Evolutionary conservation across 1,284 basidiomycete species (phyloP).

Genomic region (Microbotryum saponariae): DNA sequence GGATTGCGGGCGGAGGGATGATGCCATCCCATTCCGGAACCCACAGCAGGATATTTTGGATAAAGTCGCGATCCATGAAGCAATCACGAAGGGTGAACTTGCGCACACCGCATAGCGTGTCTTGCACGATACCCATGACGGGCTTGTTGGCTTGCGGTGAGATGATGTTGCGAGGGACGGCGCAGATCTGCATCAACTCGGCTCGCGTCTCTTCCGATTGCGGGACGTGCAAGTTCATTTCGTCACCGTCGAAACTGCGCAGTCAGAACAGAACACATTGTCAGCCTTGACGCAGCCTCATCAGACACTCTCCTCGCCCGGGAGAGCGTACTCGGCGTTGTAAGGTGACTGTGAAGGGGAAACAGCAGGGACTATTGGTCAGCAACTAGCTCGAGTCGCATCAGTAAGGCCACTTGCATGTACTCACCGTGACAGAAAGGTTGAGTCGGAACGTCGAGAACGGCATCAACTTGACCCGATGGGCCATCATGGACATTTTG

Average conservation of each 20-base stretch:
- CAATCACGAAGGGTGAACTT: conserved; percentile 94
- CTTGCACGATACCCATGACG: conserved; percentile 99
- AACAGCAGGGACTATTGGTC: conserved; percentile 30
- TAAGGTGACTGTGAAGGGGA: conserved; percentile 67
- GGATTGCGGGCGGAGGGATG: conserved; percentile 83
- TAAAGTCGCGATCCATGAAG: conserved; percentile 85
- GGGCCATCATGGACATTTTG: conserved; percentile 99
- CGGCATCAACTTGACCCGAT: conserved; percentile 94
- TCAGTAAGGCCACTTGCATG: neutral
- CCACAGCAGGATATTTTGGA: conserved; percentile 97
- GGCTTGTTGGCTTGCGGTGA: conserved; percentile 99
- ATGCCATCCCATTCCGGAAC: conserved; percentile 94
- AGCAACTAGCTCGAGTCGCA: conserved; percentile 13
- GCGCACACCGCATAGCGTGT: conserved; percentile 93
- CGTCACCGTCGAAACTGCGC: conserved; percentile 85
- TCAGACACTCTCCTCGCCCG: conserved; percentile 5
- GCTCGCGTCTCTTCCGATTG: conserved; percentile 99
- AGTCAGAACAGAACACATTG: conserved; percentile 1
- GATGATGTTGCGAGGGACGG: conserved; percentile 98
- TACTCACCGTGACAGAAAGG: conserved; percentile 75
- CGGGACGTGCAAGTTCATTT: conserved; percentile 99
- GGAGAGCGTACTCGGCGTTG: conserved; percentile 62
- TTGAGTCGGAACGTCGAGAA: conserved; percentile 98
- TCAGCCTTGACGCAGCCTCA: conserved; percentile 13
- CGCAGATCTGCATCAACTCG: conserved; percentile 94